Conservation (phyloP, 257 asterid species). For the Capsicum rhomboideum region DNA sequence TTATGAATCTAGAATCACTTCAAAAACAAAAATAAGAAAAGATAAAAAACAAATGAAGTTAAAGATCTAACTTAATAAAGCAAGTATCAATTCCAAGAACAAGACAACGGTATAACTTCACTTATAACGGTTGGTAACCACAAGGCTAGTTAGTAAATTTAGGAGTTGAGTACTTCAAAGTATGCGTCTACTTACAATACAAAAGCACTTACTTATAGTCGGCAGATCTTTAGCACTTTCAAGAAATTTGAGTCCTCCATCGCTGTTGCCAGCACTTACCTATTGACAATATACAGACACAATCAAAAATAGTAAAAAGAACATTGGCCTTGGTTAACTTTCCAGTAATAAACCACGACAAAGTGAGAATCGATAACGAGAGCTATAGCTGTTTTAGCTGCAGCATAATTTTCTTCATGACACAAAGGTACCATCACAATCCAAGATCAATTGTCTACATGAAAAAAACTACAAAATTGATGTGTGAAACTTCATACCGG, state of each 20-base stretch:
- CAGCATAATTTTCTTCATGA: not conserved
- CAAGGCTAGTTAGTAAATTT: not conserved
- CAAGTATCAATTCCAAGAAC: not conserved
- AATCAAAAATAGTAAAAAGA: not conserved
- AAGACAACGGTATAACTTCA: not conserved
- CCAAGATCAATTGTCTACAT: not conserved
- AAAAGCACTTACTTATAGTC: constrained; percentile 29
- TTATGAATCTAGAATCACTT: not conserved
- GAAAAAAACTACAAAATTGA: not conserved
- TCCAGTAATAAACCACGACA: not conserved
- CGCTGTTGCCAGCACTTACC: constrained; percentile 24
- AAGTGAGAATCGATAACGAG: not conserved
- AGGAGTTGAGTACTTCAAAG: not conserved
- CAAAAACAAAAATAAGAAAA: not conserved
- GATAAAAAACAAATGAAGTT: not conserved
- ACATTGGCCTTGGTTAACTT: not conserved
- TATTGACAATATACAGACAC: not conserved
- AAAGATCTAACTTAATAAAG: not conserved
- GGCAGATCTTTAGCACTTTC: constrained; percentile 31
- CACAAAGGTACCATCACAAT: not conserved
- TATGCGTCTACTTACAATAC: not conserved
- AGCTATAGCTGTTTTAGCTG: not conserved
- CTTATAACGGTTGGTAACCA: not conserved
- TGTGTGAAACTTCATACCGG: not conserved
- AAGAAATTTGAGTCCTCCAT: constrained; percentile 27